phyloP scores from a whole-genome alignment of 768 basidiomycete species.

The Trametes sanguinea region DNA sequence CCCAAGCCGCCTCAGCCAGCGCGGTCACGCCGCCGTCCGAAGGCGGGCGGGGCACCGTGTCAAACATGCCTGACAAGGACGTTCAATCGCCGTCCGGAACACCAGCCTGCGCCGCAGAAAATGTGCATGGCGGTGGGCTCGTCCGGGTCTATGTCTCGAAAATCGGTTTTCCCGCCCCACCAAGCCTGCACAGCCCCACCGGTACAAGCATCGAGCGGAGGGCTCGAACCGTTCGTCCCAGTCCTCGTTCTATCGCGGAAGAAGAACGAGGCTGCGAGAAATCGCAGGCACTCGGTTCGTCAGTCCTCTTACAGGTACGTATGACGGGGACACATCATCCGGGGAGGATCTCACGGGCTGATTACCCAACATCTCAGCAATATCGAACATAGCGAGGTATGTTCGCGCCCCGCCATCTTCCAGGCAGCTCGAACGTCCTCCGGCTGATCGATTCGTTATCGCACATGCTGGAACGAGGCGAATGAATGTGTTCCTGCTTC shows the following conservation, averaged over 20 bases:
- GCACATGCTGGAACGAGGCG: conserved; percentile 1
- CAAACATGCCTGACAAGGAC: neutral
- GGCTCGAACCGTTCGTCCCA: neutral
- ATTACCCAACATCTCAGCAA: neutral
- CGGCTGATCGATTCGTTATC: neutral
- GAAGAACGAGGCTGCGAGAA: neutral
- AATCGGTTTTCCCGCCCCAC: neutral
- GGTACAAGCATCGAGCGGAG: conserved; percentile 1
- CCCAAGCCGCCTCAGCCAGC: too few species aligned
- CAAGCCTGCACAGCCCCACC: conserved; percentile 15
- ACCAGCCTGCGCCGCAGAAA: neutral
- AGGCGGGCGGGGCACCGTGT: neutral
- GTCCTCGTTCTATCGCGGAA: neutral
- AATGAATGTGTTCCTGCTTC: neutral
- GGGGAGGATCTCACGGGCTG: neutral
- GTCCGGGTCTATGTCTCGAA: neutral
- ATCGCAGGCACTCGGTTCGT: neutral
- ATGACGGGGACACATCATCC: neutral
- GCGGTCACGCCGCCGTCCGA: neutral
- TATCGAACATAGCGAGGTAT: neutral
- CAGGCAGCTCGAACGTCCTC: neutral
- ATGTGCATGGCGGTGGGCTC: neutral
- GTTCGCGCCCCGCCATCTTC: neutral
- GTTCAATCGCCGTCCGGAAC: neutral
- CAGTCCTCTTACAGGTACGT: neutral